Percentiles rank a stretch among this genome's conserved stretches.
These are phyloP conservation scores for Xylaria nigripes DNA, from an alignment of 495 filamentous ascomycete species.

Conservation along the genomic window DNA sequence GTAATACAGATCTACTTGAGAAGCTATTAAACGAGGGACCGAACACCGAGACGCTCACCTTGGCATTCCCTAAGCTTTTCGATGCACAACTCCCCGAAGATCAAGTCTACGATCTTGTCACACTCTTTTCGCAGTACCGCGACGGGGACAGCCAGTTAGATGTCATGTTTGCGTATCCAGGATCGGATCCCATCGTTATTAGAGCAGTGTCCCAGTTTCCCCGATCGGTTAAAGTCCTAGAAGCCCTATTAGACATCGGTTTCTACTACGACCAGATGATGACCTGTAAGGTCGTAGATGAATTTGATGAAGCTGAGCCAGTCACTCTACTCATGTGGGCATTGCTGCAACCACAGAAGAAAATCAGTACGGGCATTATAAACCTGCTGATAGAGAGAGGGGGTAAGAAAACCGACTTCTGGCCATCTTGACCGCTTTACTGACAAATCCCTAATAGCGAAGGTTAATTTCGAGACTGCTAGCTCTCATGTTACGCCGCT, in stretches of 20 bases:
- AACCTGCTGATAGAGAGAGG: conserved; percentile 34
- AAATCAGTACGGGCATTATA: conserved; percentile 37
- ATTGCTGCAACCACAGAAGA: conserved; percentile 41
- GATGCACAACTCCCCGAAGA: conserved; percentile 30
- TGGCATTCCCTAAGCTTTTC: conserved; percentile 38
- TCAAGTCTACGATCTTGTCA: conserved; percentile 29
- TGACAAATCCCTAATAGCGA: conserved; percentile 26
- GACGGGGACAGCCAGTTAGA: conserved; percentile 36
- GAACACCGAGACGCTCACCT: conserved; percentile 29
- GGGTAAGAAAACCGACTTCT: conserved; percentile 17
- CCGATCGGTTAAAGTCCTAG: conserved; percentile 33
- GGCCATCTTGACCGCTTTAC: background rate
- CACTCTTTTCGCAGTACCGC: conserved; percentile 35
- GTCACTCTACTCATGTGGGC: conserved; percentile 41
- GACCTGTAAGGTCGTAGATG: conserved; percentile 25
- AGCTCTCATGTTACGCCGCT: conserved; percentile 38
- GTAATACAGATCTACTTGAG: conserved; percentile 31
- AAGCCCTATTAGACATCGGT: conserved; percentile 36
- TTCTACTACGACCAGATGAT: conserved; percentile 41
- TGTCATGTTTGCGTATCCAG: conserved; percentile 26
- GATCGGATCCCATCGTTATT: conserved; percentile 32
- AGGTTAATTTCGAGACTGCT: conserved; percentile 38
- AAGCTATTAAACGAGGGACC: conserved; percentile 32
- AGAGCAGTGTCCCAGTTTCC: conserved; percentile 37
- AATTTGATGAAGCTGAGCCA: conserved; percentile 33